A percentile compares a stretch with the other conserved stretches of the same genome.
Conservation (phyloP, 768 basidiomycete species). For the Gautieria morchelliformis region DNA sequence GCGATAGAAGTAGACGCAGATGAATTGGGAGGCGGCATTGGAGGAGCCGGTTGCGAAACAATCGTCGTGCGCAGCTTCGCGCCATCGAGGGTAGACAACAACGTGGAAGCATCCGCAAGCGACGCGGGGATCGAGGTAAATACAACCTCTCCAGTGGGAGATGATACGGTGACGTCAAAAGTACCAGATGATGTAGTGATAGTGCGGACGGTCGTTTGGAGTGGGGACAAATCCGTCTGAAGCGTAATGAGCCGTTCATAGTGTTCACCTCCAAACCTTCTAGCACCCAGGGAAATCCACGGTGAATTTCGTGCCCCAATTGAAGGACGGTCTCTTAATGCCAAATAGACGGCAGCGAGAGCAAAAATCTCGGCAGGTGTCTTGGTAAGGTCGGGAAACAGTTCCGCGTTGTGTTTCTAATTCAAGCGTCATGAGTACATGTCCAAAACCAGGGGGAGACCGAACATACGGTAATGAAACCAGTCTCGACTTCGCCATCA, state of each 20-base stretch:
- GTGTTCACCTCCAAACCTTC: slow-evolving; percentile 69
- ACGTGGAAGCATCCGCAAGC: slow-evolving; percentile 41
- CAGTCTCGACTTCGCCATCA: slow-evolving; percentile 76
- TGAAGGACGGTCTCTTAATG: slow-evolving; percentile 47
- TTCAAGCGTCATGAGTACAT: neutral
- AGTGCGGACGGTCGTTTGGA: slow-evolving; percentile 30
- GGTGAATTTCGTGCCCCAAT: slow-evolving; percentile 33
- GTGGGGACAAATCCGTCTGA: slow-evolving; percentile 35
- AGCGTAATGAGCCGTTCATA: slow-evolving; percentile 54
- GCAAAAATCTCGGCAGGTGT: slow-evolving; percentile 60
- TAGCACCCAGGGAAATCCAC: slow-evolving; percentile 61
- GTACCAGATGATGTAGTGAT: slow-evolving; percentile 32
- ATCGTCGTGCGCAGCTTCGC: slow-evolving; percentile 52
- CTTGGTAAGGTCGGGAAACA: slow-evolving; percentile 64
- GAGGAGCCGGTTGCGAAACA: slow-evolving; percentile 48
- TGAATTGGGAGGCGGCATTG: slow-evolving; percentile 42
- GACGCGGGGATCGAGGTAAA: slow-evolving; percentile 48
- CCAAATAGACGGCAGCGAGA: slow-evolving; percentile 70
- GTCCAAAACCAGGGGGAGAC: neutral
- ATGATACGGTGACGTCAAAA: slow-evolving; percentile 40
- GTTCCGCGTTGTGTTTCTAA: slow-evolving; percentile 72
- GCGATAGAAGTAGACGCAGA: slow-evolving; percentile 39
- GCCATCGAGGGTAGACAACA: slow-evolving; percentile 45
- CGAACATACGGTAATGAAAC: slow-evolving; percentile 69
- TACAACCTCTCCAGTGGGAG: slow-evolving; percentile 10